A percentile compares a stretch with the other conserved stretches of the same genome.
Evolutionary conservation across 371 early-diverging fungal species (phyloP).

Genomic region (Nosema granulosis): DNA sequence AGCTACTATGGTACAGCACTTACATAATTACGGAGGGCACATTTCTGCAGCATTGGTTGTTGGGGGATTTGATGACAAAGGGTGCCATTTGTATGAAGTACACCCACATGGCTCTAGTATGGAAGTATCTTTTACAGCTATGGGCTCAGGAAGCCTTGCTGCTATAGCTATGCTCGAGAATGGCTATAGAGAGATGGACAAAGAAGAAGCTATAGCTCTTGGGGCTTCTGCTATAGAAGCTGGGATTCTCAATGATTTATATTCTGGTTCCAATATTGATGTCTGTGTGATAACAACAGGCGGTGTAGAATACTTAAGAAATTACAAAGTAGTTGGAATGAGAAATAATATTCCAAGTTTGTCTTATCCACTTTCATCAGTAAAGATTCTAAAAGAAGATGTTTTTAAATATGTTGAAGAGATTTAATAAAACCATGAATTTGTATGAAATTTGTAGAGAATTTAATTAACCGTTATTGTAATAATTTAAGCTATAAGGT

Average conservation of each 20-base stretch:
- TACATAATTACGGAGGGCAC: constrained; percentile 81
- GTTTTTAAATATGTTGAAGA: constrained; percentile 56
- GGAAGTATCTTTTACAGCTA: constrained; percentile 85
- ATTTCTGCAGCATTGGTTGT: constrained; percentile 91
- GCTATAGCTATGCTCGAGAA: constrained; percentile 93
- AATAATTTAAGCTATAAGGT: neutral
- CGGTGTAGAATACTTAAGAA: constrained; percentile 41
- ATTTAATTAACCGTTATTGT: neutral
- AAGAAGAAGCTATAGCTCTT: constrained; percentile 82
- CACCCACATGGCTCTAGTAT: constrained; percentile 92
- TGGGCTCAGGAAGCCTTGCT: constrained; percentile 92
- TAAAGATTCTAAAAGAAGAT: constrained; percentile 51
- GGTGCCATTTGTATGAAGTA: constrained; percentile 84
- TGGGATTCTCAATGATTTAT: constrained; percentile 97
- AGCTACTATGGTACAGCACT: constrained; percentile 67
- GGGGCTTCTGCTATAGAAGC: constrained; percentile 89
- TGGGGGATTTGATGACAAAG: constrained; percentile 83
- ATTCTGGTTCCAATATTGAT: constrained; percentile 96
- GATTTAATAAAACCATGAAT: constrained; percentile 1
- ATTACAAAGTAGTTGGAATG: constrained; percentile 53
- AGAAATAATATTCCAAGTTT: constrained; percentile 40
- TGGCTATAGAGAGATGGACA: constrained; percentile 76
- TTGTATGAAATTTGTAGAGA: neutral
- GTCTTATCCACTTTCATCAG: constrained; percentile 32
- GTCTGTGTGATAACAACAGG: constrained; percentile 67